Conservation (phyloP, 768 basidiomycete species). For the Ephemerocybe angulata region DNA sequence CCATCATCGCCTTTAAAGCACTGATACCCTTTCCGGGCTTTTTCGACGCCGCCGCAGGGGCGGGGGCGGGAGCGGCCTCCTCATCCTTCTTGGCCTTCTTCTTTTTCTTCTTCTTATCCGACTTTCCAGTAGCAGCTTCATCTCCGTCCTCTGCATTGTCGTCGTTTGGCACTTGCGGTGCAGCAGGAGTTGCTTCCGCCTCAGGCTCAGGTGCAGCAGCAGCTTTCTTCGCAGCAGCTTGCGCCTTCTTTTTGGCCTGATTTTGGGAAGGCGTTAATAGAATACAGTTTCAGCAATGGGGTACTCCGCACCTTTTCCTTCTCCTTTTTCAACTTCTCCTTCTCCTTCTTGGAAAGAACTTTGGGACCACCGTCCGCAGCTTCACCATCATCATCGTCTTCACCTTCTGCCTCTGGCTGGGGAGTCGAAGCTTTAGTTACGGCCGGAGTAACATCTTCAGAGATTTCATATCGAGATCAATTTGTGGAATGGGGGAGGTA, state of each 20-base stretch:
- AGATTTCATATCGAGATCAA: slow-evolving; percentile 11
- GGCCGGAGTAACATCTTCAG: slow-evolving; percentile 20
- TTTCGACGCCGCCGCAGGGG: slow-evolving; percentile 36
- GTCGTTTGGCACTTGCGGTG: slow-evolving; percentile 35
- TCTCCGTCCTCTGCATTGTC: slow-evolving; percentile 69
- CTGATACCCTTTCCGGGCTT: slow-evolving; percentile 81
- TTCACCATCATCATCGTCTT: slow-evolving; percentile 39
- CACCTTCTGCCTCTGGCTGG: slow-evolving; percentile 21
- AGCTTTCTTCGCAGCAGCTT: slow-evolving; percentile 80
- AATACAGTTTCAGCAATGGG: neutral
- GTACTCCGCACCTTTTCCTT: slow-evolving; percentile 71
- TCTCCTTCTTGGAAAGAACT: slow-evolving; percentile 90
- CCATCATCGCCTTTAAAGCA: slow-evolving; percentile 87
- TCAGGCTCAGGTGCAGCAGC: slow-evolving; percentile 29
- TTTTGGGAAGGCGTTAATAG: slow-evolving; percentile 11
- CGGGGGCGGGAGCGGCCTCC: slow-evolving; percentile 41
- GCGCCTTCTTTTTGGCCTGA: slow-evolving; percentile 93
- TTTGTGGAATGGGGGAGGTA: neutral
- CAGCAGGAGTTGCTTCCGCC: slow-evolving; percentile 23
- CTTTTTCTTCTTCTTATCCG: slow-evolving; percentile 85
- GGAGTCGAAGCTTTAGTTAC: slow-evolving; percentile 23
- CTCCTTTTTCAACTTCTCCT: slow-evolving; percentile 96
- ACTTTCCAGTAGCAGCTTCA: slow-evolving; percentile 46
- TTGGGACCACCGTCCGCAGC: slow-evolving; percentile 60
- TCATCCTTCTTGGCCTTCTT: slow-evolving; percentile 69